A percentile compares a stretch with the other conserved stretches of the same genome.
These are phyloP conservation scores for Tuber microsphaerosporum DNA, from an alignment of 495 filamentous ascomycete species.

Conservation along the genomic window DNA sequence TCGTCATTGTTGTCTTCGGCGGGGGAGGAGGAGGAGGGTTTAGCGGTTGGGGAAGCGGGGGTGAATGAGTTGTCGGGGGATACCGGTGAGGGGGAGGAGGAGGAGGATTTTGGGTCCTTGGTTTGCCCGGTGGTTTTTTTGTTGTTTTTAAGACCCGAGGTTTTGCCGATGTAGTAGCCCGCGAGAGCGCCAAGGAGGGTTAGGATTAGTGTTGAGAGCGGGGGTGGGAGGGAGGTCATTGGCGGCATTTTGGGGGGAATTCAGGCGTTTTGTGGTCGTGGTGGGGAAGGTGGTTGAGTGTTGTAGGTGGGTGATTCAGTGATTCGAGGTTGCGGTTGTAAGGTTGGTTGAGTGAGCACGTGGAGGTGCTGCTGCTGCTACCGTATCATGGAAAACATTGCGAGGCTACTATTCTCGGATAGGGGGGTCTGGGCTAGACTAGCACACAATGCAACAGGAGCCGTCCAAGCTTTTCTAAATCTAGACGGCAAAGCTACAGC, in stretches of 20 bases:
- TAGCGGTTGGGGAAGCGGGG: background rate
- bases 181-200: slow-evolving; percentile 26
- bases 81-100: background rate
- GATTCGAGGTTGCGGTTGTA: background rate
- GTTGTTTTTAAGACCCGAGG: slow-evolving; percentile 31
- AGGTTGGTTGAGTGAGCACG: background rate
- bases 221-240: slow-evolving; percentile 6
- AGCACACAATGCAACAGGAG: background rate
- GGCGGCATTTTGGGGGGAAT: background rate
- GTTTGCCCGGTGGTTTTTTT: slow-evolving; percentile 15
- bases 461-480: background rate
- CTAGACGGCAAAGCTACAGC: background rate
- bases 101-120: slow-evolving; percentile 7
- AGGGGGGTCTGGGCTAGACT: background rate
- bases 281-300: background rate
- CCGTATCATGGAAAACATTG: background rate
- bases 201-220: slow-evolving; percentile 22
- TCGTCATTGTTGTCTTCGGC: slow-evolving; percentile 27
- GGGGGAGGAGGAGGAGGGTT: background rate
- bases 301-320: background rate
- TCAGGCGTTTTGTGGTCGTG: background rate
- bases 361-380: background rate
- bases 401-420: background rate
- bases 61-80: background rate
- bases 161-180: slow-evolving; percentile 40